Percentiles rank a stretch among this genome's conserved stretches.
phyloP scores from a whole-genome alignment of 495 filamentous ascomycete genomes.

The Penicillium cinerascens region DNA sequence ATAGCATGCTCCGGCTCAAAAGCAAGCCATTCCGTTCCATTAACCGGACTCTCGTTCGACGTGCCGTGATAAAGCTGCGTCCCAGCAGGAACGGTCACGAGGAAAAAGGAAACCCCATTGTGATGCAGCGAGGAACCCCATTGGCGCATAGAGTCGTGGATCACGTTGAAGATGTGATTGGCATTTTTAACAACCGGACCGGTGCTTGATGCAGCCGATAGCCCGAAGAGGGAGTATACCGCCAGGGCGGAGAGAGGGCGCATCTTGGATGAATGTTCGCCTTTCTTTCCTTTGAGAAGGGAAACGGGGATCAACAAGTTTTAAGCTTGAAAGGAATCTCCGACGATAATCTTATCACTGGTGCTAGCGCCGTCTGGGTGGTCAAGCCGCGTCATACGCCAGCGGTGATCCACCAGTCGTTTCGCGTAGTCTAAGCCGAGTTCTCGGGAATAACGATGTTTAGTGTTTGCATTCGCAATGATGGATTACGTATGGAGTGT shows the following conservation, averaged over 20 bases:
- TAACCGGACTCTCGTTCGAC: constrained; percentile 35
- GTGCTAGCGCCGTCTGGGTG: not conserved
- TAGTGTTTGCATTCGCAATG: not conserved
- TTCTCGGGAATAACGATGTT: not conserved
- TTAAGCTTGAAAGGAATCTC: not conserved
- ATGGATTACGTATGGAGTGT: not conserved
- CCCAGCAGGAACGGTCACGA: constrained; percentile 53
- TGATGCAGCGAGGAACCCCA: constrained; percentile 67
- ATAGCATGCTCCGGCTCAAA: constrained; percentile 69
- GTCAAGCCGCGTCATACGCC: constrained; percentile 13
- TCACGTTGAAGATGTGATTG: constrained; percentile 62
- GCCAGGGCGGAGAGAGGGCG: constrained; percentile 6
- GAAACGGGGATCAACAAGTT: not conserved
- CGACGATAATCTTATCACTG: constrained; percentile 3
- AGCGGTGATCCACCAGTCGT: constrained; percentile 6
- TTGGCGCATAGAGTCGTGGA: constrained; percentile 65
- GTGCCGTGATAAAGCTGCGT: constrained; percentile 64
- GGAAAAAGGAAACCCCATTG: constrained; percentile 66
- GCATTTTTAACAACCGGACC: constrained; percentile 34
- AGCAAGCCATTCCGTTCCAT: constrained; percentile 62
- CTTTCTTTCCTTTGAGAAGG: not conserved
- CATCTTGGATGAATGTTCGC: constrained; percentile 6
- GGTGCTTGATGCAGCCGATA: constrained; percentile 4
- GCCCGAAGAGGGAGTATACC: constrained; percentile 7
- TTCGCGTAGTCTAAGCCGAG: constrained; percentile 3